Percentiles rank a stretch among this genome's conserved stretches.
These are phyloP conservation scores for Arthrobotrys sphaeroides DNA, from an alignment of 2,329 filamentous ascomycete genomes.

Conservation along the genomic window DNA sequence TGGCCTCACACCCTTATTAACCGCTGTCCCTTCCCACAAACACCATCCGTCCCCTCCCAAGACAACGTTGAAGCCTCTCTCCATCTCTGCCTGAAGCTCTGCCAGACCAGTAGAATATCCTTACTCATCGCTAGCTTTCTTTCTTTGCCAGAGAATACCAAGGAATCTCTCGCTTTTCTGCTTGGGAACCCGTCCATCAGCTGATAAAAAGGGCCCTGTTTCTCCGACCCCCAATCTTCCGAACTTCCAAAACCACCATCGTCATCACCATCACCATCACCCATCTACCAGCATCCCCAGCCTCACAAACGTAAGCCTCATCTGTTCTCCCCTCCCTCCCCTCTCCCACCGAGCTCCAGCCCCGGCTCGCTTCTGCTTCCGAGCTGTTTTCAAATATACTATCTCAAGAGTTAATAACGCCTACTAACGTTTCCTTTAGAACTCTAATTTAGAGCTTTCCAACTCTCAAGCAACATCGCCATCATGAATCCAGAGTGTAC, in stretches of 20 bases:
- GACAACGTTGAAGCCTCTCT: not conserved
- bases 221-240: slow-evolving; percentile 42
- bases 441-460: slow-evolving; percentile 54
- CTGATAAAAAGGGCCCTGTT: slow-evolving; percentile 30
- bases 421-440: slow-evolving; percentile 46
- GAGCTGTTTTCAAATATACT: slow-evolving; percentile 45
- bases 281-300: not conserved
- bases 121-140: slow-evolving; percentile 2
- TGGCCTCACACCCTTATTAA: slow-evolving; percentile 11
- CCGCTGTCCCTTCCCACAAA: not conserved
- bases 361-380: not conserved
- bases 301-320: slow-evolving; percentile 8
- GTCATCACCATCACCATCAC: slow-evolving; percentile 21
- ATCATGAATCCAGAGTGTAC: slow-evolving; percentile 54
- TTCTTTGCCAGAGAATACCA: slow-evolving; percentile 6
- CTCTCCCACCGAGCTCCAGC: not conserved
- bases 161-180: slow-evolving; percentile 26
- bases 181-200: slow-evolving; percentile 37
- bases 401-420: slow-evolving; percentile 42
- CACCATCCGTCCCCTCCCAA: not conserved
- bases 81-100: not conserved
- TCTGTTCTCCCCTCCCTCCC: not conserved
- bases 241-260: slow-evolving; percentile 29
- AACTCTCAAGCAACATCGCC: slow-evolving; percentile 36
- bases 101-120: not conserved